Percentiles rank a stretch among this genome's conserved stretches.
phyloP scores from a whole-genome alignment of 2,329 filamentous ascomycete species.

The Phoma herbarum region DNA sequence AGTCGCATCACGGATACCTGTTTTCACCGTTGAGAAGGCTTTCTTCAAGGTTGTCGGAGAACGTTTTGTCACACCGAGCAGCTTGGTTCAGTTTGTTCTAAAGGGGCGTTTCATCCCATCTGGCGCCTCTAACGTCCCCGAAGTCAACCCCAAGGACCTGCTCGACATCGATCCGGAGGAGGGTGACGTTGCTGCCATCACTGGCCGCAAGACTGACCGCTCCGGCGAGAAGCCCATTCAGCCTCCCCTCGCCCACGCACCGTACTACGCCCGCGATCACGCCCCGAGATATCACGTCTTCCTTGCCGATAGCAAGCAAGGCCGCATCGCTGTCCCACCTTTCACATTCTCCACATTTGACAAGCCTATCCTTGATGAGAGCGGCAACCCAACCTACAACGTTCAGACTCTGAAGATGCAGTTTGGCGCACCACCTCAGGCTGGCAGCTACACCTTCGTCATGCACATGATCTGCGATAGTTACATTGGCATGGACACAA shows the following conservation, averaged over 20 bases:
- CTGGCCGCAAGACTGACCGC: constrained; percentile 75
- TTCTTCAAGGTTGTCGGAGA: constrained; percentile 99
- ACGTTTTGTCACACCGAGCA: constrained; percentile 88
- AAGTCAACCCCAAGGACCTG: constrained; percentile 79
- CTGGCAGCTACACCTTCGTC: constrained; percentile 92
- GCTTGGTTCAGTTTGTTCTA: constrained; percentile 90
- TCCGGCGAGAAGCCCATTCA: constrained; percentile 72
- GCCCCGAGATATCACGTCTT: constrained; percentile 94
- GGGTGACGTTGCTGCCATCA: constrained; percentile 85
- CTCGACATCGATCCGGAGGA: constrained; percentile 93
- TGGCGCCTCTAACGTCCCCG: constrained; percentile 77
- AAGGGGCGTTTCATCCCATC: constrained; percentile 95
- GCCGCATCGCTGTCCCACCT: constrained; percentile 94
- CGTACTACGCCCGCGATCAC: constrained; percentile 88
- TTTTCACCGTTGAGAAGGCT: constrained; percentile 84
- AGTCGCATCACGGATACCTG: constrained; percentile 85
- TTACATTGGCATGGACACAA: constrained; percentile 92
- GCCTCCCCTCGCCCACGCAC: constrained; percentile 87
- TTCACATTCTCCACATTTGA: constrained; percentile 96
- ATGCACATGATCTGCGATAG: constrained; percentile 95
- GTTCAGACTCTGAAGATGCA: constrained; percentile 97
- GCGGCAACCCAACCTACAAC: constrained; percentile 88
- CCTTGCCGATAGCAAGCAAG: constrained; percentile 91
- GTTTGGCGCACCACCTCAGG: constrained; percentile 91
- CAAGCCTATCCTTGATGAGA: constrained; percentile 81